Conservation (phyloP, 805 yeast genomes). For the Diddensiella caesifluorescens region DNA sequence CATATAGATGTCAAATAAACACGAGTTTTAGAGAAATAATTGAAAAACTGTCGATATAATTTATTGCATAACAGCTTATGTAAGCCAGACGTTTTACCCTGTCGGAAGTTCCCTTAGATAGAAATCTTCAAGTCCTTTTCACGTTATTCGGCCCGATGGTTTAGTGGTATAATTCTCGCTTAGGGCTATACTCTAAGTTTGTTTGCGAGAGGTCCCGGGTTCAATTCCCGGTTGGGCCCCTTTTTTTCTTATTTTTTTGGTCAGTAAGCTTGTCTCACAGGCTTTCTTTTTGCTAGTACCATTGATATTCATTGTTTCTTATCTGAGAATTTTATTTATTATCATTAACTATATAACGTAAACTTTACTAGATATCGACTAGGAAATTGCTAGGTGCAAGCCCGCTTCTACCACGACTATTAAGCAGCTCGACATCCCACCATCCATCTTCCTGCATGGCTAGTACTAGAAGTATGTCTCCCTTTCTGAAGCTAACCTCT, state of each 20-base stretch:
- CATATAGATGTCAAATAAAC: no score
- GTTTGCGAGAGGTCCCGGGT: slow-evolving; percentile 36
- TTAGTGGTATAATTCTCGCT: slow-evolving; percentile 36
- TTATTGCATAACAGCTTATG: no score
- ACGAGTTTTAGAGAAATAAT: no score
- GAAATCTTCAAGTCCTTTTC: no score
- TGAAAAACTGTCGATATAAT: no score
- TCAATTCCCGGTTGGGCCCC: slow-evolving; percentile 36
- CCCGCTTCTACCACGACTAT: slow-evolving; percentile 39
- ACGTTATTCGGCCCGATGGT: slow-evolving; percentile 37
- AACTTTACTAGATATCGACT: slow-evolving; percentile 12
- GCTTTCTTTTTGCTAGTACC: neutral
- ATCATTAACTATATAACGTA: neutral
- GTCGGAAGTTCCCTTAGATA: no score
- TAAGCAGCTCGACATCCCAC: slow-evolving; percentile 64
- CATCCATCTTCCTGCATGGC: slow-evolving; percentile 64
- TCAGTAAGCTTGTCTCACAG: no score
- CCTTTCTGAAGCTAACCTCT: slow-evolving; percentile 54
- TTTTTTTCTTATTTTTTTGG: slow-evolving; percentile 13
- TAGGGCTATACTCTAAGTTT: slow-evolving; percentile 32
- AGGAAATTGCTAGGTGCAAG: slow-evolving; percentile 59
- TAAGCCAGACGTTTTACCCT: no score
- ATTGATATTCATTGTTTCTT: neutral
- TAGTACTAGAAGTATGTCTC: slow-evolving; percentile 49
- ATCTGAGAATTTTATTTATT: neutral